Base-by-base conservation (phyloP, 257 asterid species). In the Prunella vulgaris region DNA sequence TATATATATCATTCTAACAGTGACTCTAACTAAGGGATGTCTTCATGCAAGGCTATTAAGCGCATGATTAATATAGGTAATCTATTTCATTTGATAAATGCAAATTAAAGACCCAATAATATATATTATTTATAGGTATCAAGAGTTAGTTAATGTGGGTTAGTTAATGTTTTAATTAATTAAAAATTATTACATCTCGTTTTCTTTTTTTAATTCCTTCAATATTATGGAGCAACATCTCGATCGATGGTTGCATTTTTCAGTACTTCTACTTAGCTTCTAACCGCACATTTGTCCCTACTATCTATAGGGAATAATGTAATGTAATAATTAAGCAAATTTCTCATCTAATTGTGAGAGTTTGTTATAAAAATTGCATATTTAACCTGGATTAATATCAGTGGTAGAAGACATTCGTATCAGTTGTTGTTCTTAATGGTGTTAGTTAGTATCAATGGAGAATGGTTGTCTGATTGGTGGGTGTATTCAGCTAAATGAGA, bases 71-170 rank as follows among this genome's bases (percentile, higher is more conserved):
- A 12, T 56, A 25, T 25, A 57, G 38, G 63, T 57, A 15, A 46
- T 15, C 13, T 25, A 25, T 57, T 57, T 25, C 10, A 27, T 66
- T 68, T 37, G 56, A 2, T 9, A 35, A 37, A 28, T 3, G 48
- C 12, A 59, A 27, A n/a, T n/a, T n/a, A n/a, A 42, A 40, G 53
- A 46, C 53, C 53, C 21, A 49, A 25, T 1, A 1, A 62, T 53
- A 20, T 21, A 32, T n/a, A n/a, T n/a, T n/a, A n/a, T n/a, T n/a
- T n/a, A 44, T 35, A 1, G 4, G 51, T 17, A 24, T 22, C 21
- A 3, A 5, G 5, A 22, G 65, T 61, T 75, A 60, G 66, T 75
- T 75, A 69, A 53, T 25, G 44, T 27, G 33, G 38, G 64, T 58
- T 42, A 38, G 71, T 48, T 69, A 27, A 63, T 13, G n/a, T 53